Evolutionary conservation across 1,284 basidiomycete species (phyloP).

Genomic region (Ceratobasidium sp.): DNA sequence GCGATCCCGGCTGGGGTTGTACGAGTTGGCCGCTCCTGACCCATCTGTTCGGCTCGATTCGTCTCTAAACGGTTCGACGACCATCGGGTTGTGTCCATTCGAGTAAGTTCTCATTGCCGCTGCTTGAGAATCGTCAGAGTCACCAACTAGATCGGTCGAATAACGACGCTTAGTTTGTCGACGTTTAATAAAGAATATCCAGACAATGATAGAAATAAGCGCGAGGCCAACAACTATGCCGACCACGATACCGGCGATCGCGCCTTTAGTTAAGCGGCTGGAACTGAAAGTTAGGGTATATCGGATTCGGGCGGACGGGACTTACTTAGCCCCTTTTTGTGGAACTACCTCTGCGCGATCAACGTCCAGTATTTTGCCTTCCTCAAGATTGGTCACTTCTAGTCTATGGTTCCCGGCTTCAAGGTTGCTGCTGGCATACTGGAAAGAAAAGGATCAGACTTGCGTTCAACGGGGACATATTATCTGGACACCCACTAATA

Average conservation of each 20-base stretch:
- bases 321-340: too few relatives aligned
- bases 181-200: not conserved
- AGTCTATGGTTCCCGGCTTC: not conserved
- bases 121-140: not conserved
- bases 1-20: too few relatives aligned
- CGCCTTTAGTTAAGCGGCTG: not conserved
- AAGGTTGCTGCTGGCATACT: not conserved
- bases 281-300: not conserved
- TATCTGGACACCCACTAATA: not conserved
- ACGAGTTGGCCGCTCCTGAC: too few relatives aligned
- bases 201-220: not conserved
- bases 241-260: conserved; percentile 5
- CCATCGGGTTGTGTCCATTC: not conserved
- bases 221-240: not conserved
- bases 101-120: not conserved
- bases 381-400: not conserved
- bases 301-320: not conserved
- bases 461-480: not conserved
- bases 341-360: conserved; percentile 7
- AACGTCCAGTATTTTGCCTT: conserved; percentile 3
- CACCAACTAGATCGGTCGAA: conserved; percentile 6
- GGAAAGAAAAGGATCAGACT: not conserved
- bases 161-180: not conserved
- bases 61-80: not conserved
- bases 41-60: not conserved